A percentile compares a stretch with the other conserved stretches of the same genome.
phyloP scores from a whole-genome alignment of 225 moss, liverwort and hornwort genomes.

The Physcomitrium patens region DNA sequence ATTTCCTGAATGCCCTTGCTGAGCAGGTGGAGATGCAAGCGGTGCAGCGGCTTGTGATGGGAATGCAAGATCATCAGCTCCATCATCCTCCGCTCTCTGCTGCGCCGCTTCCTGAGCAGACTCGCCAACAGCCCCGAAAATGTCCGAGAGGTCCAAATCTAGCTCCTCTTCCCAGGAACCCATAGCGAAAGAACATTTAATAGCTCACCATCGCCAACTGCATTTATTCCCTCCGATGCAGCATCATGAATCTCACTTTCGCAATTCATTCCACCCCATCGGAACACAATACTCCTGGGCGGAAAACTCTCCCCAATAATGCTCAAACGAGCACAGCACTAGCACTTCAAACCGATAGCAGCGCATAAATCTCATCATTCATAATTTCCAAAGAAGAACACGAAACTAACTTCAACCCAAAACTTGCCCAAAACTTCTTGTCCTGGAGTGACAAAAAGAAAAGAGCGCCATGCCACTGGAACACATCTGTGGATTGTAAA shows the following conservation, averaged over 20 bases:
- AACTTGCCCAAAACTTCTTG: too few species aligned
- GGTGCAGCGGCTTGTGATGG: conserved; percentile 15
- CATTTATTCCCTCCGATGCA: neutral
- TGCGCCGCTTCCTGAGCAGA: conserved; percentile 16
- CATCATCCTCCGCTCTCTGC: conserved; percentile 21
- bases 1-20: conserved; percentile 11
- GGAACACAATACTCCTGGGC: neutral
- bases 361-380: too few species aligned
- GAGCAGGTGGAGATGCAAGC: neutral
- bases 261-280: neutral
- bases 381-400: too few species aligned
- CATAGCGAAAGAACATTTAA: conserved; percentile 30
- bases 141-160: conserved; percentile 54
- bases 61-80: conserved; percentile 43
- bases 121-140: conserved; percentile 43
- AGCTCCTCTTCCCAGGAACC: conserved; percentile 59
- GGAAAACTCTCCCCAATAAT: neutral
- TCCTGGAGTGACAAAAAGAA: too few species aligned
- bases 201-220: neutral
- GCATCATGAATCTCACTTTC: neutral
- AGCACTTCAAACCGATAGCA: too few species aligned
- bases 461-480: too few species aligned
- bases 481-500: too few species aligned
- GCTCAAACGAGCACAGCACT: too few species aligned
- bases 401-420: too few species aligned